A percentile compares a stretch with the other conserved stretches of the same genome.
Conservation (phyloP, 2,329 filamentous ascomycete species). For the Penicillium corylophilum region DNA sequence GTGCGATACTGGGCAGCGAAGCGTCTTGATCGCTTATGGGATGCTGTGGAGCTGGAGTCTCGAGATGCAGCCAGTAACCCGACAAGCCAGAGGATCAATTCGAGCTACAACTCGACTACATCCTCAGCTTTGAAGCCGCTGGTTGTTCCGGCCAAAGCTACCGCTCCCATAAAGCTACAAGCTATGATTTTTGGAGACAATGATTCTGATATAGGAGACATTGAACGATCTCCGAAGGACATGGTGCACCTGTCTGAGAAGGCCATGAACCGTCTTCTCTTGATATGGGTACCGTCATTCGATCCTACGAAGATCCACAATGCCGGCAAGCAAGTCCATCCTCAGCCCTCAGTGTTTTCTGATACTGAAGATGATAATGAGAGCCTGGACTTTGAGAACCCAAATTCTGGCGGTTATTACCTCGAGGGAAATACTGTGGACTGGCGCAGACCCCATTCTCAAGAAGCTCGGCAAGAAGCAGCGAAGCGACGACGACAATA, state of each 20-base stretch:
- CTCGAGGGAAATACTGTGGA: constrained; percentile 37
- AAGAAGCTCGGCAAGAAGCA: constrained; percentile 35
- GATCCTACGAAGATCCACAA: constrained; percentile 20
- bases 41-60: constrained; percentile 37
- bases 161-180: constrained; percentile 26
- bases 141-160: constrained; percentile 14
- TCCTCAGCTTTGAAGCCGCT: constrained; percentile 12
- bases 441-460: constrained; percentile 39
- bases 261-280: constrained; percentile 35
- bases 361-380: constrained; percentile 23
- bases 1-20: constrained; percentile 44
- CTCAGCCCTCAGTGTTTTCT: constrained; percentile 22
- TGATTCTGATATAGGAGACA: constrained; percentile 32
- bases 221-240: constrained; percentile 38
- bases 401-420: constrained; percentile 31
- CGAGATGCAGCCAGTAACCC: constrained; percentile 24
- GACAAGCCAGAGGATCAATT: constrained; percentile 19
- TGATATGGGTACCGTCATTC: constrained; percentile 24
- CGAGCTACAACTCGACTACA: constrained; percentile 16
- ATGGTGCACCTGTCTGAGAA: constrained; percentile 40
- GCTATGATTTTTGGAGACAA: constrained; percentile 34
- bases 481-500: constrained; percentile 32
- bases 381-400: constrained; percentile 22
- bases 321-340: constrained; percentile 3
- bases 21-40: constrained; percentile 38